Evolutionary conservation across 2,329 filamentous ascomycete species (phyloP), one percentile per base, ranked within the genome.

Genomic region (Penicillium decumbens): DNA sequence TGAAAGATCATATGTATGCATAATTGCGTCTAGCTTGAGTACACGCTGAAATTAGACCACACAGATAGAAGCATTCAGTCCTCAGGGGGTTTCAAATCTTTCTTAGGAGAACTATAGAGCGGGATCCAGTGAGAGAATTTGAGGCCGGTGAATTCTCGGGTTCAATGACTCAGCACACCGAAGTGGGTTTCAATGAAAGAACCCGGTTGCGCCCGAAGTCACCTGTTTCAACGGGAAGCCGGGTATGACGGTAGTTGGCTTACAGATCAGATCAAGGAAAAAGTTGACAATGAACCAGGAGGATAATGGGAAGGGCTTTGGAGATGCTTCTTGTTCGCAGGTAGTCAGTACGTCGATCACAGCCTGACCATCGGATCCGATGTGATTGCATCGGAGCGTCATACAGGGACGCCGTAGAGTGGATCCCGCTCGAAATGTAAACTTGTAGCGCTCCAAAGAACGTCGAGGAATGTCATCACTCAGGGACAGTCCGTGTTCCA

Each of bases 281-380:
- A 12, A 33, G 23, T 37, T 15, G 23, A 37, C 13, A 13, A 12
- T 15, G 32, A n/a, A 10, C 39, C 48, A 41, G 13, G 51, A 45
- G 24, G 56, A 61, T 63, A 69, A 66, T 68, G 65, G 66, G 63
- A 58, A 66, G 57, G 10, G 38, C 23, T 35, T 56, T 50, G 4
- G 23, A 47, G 6, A 39, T 52, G 56, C 45, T 68, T 68, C 45
- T 59, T 64, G 56, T 66, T 67, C 43, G 41, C 25, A 28, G 3
- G 12, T 3, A 15, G 6, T 18, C 23, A n/a, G 5, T 12, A 13
- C 4, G 8, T 13, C 4, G 23, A n/a, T 30, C 13, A 13, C n/a
- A 27, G 24, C 20, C 35, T 8, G 6, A 24, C 1, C 27, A 41
- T 45, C 39, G 38, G 29, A 18, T 47, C 24, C 28, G 23, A 37